phyloP scores from a whole-genome alignment of 2,329 filamentous ascomycete species.

The Cylindrodendrum hubeiense region DNA sequence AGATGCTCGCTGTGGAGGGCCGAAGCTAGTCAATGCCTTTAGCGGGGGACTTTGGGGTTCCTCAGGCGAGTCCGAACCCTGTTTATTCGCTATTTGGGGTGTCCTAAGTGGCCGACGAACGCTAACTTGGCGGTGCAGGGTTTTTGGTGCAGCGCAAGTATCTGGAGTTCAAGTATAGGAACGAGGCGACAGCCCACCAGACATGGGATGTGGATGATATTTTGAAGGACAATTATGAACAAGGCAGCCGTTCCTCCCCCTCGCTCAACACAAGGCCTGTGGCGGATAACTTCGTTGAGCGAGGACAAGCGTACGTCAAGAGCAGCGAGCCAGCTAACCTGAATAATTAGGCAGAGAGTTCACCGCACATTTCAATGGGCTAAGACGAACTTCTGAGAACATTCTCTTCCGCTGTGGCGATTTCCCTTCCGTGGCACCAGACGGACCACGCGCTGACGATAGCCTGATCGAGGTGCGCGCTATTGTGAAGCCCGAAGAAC shows the following conservation, averaged over 20 bases:
- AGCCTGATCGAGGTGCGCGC: neutral
- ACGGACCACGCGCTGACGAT: neutral
- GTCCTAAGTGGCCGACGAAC: neutral
- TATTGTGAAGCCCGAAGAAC: neutral
- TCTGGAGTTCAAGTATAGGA: neutral
- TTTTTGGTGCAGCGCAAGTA: neutral
- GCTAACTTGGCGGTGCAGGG: neutral
- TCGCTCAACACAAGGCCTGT: neutral
- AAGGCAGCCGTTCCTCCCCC: neutral
- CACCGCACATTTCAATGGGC: neutral
- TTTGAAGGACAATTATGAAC: neutral
- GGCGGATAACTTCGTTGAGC: no score
- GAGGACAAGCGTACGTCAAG: no score
- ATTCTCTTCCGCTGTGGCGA: neutral
- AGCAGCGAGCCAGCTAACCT: neutral
- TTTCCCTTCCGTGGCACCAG: neutral
- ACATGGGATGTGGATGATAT: neutral
- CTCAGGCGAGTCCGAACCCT: neutral
- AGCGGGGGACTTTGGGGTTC: neutral
- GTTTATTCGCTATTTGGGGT: neutral
- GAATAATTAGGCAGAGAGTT: neutral
- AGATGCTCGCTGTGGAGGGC: neutral
- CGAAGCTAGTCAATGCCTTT: neutral
- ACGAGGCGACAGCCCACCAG: neutral
- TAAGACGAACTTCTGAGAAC: neutral